Conservation (phyloP, 371 early-diverging fungal genomes). For the Saksenaea vasiformis region DNA sequence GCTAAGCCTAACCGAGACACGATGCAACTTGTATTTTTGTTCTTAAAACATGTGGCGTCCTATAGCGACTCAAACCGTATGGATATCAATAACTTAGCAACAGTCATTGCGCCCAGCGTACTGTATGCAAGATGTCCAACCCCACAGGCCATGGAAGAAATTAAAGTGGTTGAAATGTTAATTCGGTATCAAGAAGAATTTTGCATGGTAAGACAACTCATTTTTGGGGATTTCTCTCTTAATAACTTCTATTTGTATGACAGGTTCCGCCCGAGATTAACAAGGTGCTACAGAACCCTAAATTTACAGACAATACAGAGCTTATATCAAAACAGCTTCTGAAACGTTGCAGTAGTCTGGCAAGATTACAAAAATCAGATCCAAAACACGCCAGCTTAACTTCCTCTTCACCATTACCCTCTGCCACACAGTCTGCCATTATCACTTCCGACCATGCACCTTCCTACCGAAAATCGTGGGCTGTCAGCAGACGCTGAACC, state of each 20-base stretch:
- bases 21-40: constrained; percentile 82
- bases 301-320: background rate
- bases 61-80: constrained; percentile 80
- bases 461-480: background rate
- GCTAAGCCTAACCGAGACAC: constrained; percentile 92
- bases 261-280: constrained; percentile 9
- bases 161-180: constrained; percentile 74
- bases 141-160: constrained; percentile 58
- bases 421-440: background rate
- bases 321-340: background rate
- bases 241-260: constrained; percentile 2
- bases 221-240: too few relatives aligned
- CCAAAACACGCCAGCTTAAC: background rate
- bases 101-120: constrained; percentile 92
- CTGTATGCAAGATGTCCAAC: constrained; percentile 48
- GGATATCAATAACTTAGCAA: constrained; percentile 88
- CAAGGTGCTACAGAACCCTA: constrained; percentile 8
- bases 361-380: background rate
- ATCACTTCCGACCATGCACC: background rate
- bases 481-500: background rate
- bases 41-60: constrained; percentile 80
- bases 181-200: constrained; percentile 72
- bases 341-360: background rate
- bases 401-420: background rate
- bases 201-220: constrained; percentile 54